Conservation (phyloP, 1,284 basidiomycete species). For the Volvariella volvacea region DNA sequence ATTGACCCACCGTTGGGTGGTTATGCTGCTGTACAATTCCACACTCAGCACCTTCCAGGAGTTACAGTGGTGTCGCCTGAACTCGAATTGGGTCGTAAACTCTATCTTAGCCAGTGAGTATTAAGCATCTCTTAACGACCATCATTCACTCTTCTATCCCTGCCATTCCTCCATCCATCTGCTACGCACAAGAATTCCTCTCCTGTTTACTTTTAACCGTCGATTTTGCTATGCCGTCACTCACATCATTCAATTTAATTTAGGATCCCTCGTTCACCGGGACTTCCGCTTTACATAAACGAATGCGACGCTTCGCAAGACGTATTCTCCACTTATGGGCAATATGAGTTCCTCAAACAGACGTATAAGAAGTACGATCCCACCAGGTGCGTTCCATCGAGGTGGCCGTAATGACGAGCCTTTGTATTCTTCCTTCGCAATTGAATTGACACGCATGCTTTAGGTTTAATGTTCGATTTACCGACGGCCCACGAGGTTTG, state of each 20-base stretch:
- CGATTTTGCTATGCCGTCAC: too few species aligned
- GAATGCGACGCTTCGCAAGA: slow-evolving; percentile 30
- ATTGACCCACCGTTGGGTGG: slow-evolving; percentile 26
- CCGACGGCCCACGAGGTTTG: too few species aligned
- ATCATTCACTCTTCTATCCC: too few species aligned
- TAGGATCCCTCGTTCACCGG: slow-evolving; percentile 24
- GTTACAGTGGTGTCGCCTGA: slow-evolving; percentile 13
- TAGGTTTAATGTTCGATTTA: too few species aligned
- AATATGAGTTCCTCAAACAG: slow-evolving; percentile 23
- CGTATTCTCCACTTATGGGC: slow-evolving; percentile 28
- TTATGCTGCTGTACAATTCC: slow-evolving; percentile 25
- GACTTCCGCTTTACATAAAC: slow-evolving; percentile 30
- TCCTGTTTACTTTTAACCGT: too few species aligned
- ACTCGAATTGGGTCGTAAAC: slow-evolving; percentile 15
- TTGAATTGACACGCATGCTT: too few species aligned
- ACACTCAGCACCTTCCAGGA: slow-evolving; percentile 18
- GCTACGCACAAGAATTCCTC: too few species aligned
- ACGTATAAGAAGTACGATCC: slow-evolving; percentile 35
- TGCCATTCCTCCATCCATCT: too few species aligned
- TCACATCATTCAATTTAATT: not conserved
- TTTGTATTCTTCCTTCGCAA: too few species aligned
- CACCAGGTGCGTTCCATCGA: slow-evolving; percentile 24
- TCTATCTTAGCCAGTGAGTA: slow-evolving; percentile 19
- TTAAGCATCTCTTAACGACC: too few species aligned
- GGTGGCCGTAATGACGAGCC: too few species aligned